phyloP scores from a whole-genome alignment of 106 monocot genomes.

The Amphibolis antarctica region DNA sequence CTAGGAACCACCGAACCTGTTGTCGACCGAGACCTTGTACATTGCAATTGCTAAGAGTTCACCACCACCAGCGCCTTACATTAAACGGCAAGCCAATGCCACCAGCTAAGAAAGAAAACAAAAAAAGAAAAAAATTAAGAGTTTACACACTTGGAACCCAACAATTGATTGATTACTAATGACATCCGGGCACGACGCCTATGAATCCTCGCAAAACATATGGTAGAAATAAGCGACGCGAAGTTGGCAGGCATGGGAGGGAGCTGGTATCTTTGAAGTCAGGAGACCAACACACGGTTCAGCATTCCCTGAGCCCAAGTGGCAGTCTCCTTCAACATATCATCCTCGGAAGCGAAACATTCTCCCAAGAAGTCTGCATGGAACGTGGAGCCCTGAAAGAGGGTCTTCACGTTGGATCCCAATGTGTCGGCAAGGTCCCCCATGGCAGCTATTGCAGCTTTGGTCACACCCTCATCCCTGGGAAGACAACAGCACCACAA shows the following conservation, averaged over 20 bases:
- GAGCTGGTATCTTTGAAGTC: too few relatives aligned
- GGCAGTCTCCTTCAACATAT: conserved; percentile 60
- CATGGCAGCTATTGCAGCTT: conserved; percentile 51
- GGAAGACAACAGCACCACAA: background rate
- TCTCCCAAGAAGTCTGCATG: conserved; percentile 46
- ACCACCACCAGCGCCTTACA: background rate
- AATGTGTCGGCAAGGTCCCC: conserved; percentile 65
- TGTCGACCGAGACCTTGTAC: conserved; percentile 2
- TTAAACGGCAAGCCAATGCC: background rate
- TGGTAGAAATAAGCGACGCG: background rate
- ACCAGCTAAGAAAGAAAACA: background rate
- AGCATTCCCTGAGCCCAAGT: conserved; percentile 68
- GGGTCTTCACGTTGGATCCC: conserved; percentile 37
- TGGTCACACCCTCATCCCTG: conserved; percentile 61
- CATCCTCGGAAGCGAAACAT: conserved; percentile 53
- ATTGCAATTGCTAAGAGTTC: background rate
- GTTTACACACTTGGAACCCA: background rate
- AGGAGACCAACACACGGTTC: conserved; percentile 47
- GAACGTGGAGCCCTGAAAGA: conserved; percentile 42
- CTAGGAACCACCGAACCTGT: conserved; percentile 10
- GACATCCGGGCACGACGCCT: background rate
- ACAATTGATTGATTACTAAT: background rate
- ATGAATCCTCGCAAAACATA: background rate
- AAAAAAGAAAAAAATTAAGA: too few relatives aligned
- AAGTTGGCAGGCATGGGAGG: background rate